phyloP scores from a whole-genome alignment of 306 rosid species.

The Rosa rugosa region DNA sequence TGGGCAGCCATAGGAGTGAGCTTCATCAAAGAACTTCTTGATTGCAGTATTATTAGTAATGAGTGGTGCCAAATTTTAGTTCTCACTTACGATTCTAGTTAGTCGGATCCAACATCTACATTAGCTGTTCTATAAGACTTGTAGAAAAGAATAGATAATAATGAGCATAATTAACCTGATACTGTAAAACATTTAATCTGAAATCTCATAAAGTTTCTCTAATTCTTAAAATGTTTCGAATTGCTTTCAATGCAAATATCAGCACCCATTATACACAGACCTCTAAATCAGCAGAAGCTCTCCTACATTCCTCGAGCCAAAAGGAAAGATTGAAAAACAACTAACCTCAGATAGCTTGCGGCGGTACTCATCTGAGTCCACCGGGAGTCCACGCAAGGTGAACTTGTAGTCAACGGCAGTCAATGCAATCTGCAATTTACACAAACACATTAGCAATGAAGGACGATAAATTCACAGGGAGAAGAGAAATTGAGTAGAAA shows the following conservation, averaged over 20 bases:
- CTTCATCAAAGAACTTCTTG: too few relatives aligned
- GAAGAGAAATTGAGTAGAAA: constrained; percentile 3
- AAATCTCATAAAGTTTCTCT: background rate
- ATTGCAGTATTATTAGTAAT: too few relatives aligned
- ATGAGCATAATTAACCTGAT: too few relatives aligned
- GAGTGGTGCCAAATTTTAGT: too few relatives aligned
- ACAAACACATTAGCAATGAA: background rate
- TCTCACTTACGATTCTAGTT: background rate
- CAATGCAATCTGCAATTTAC: constrained; percentile 48
- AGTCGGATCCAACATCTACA: too few relatives aligned
- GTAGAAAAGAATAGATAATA: too few relatives aligned
- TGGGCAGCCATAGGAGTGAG: too few relatives aligned
- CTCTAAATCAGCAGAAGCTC: background rate
- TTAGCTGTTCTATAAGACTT: too few relatives aligned
- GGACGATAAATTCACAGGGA: background rate
- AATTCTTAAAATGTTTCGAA: too few relatives aligned
- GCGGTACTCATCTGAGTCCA: constrained; percentile 58
- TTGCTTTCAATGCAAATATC: too few relatives aligned
- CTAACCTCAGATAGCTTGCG: constrained; percentile 56
- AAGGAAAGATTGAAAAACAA: background rate
- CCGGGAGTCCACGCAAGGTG: constrained; percentile 49
- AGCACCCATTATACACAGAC: too few relatives aligned
- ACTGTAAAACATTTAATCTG: too few relatives aligned
- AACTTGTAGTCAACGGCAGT: constrained; percentile 65
- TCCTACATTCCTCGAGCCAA: background rate